phyloP scores from a whole-genome alignment of 139 green algal genomes.

The Chlorella sp. region DNA sequence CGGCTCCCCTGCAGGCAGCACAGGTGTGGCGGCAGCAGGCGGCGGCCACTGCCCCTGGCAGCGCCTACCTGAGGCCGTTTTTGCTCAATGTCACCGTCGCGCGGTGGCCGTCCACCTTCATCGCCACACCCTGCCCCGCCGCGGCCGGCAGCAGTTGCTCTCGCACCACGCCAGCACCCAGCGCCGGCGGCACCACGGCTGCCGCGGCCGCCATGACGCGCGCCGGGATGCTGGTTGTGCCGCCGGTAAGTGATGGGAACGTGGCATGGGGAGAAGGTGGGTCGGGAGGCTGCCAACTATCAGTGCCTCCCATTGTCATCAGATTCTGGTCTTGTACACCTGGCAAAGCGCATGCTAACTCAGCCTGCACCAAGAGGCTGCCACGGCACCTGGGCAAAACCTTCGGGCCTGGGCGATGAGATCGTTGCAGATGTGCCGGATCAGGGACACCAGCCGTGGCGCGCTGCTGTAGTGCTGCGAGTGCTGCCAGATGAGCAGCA shows the following conservation, averaged over 20 bases:
- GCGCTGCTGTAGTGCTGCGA: constrained; percentile 82
- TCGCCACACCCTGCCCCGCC: not conserved
- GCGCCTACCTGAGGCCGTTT: not conserved
- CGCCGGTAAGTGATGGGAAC: not conserved
- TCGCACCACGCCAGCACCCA: too few relatives aligned
- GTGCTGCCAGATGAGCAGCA: constrained; percentile 94
- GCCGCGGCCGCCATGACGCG: too few relatives aligned
- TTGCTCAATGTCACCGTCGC: constrained; percentile 1
- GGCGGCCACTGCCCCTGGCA: not conserved
- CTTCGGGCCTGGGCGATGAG: constrained; percentile 87
- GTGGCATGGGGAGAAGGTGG: too few relatives aligned
- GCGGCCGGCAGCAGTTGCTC: too few relatives aligned
- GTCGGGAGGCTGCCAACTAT: too few relatives aligned
- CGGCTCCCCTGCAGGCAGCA: not conserved
- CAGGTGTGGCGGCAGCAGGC: not conserved
- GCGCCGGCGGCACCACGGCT: too few relatives aligned
- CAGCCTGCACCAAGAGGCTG: too few relatives aligned
- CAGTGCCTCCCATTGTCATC: too few relatives aligned
- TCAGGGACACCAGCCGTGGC: constrained; percentile 80
- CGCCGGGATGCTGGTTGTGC: too few relatives aligned
- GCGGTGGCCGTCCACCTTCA: constrained; percentile 14
- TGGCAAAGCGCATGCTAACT: not conserved
- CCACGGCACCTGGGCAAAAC: constrained; percentile 52
- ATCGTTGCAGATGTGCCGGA: constrained; percentile 91
- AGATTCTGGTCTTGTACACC: too few relatives aligned